Evolutionary conservation across 2,329 filamentous ascomycete species (phyloP), one percentile per base, ranked within the genome.

Genomic region (Trichoderma aggressivum): DNA sequence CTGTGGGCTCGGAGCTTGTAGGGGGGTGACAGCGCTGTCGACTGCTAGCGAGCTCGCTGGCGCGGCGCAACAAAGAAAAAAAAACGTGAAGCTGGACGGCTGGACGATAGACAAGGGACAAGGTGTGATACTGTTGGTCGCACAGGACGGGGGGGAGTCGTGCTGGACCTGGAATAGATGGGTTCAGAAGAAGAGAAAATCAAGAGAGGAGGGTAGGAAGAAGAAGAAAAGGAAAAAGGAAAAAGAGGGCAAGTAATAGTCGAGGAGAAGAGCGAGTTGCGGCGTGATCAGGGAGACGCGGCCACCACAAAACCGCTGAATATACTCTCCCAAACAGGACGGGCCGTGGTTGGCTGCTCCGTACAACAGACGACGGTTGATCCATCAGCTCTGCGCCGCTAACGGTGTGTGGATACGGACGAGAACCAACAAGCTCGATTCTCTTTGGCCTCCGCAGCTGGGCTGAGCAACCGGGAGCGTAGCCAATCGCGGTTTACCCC

Each of bases 341-440:
- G 50, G 16, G 24, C 16, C 53, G 53, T 67, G 64, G 64, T 67
- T 67, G 64, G 64, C 64, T 67, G 53, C 65, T 26, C 65, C 55
- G 53, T 32, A 56, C 36, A 43, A 24, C 64, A 58, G 47, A 55
- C n/a, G 24, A 43, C 34, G 18, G 12, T n/a, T 50, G 28, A 62
- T 59, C 58, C 28, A 65, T 65, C 62, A 65, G 62, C 47, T 55
- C 47, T 53, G 21, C n/a, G 47, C 30, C 55, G 58, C 55, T 68
- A 68, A 55, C 65, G 65, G 47, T 16, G 26, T 47, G 65, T 68
- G 65, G 65, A 60, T 47, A 68, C 65, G 55, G 32, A 36, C 63
- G 26, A 32, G 18, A 39, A 56, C 50, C 50, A 66, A 47, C 64
- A 32, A 24, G 24, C 53, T 60, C 55, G 65, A 32, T 8, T 18